A percentile compares a stretch with the other conserved stretches of the same genome.
Conservation (phyloP, 1,139 yeast species). For the Kluyveromyces sp. region DNA sequence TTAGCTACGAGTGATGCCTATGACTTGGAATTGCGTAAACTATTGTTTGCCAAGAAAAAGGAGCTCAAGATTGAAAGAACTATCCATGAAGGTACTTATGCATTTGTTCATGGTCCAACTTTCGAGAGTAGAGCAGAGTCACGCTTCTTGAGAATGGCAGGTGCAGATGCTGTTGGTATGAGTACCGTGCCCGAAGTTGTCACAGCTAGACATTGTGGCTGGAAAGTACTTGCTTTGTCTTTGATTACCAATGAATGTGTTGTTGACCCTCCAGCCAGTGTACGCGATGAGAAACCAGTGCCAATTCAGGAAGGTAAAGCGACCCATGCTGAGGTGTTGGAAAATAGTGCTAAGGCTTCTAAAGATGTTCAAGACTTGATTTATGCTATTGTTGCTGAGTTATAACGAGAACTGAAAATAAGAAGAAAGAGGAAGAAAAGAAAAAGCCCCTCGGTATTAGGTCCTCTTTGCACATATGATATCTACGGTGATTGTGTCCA, state of each 20-base stretch:
- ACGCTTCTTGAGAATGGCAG: conserved; percentile 59
- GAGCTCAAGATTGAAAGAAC: conserved; percentile 47
- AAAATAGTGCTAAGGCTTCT: conserved; percentile 74
- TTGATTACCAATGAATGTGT: conserved; percentile 82
- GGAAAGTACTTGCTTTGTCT: conserved; percentile 76
- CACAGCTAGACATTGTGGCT: conserved; percentile 81
- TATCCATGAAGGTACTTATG: conserved; percentile 81
- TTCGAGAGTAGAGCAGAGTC: conserved; percentile 91
- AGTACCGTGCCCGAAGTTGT: conserved; percentile 95
- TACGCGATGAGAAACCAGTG: conserved; percentile 45
- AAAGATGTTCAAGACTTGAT: conserved; percentile 67
- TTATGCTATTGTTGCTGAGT: conserved; percentile 49
- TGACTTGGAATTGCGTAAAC: conserved; percentile 58
- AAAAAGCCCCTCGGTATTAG: too few relatives aligned
- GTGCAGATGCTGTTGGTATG: conserved; percentile 97
- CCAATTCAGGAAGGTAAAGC: conserved; percentile 74
- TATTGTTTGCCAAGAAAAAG: conserved; percentile 47
- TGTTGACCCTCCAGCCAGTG: conserved; percentile 67
- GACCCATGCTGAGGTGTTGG: conserved; percentile 80
- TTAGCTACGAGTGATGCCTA: conserved; percentile 87
- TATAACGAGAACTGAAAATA: conserved; percentile 12
- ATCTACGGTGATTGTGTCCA: too few relatives aligned
- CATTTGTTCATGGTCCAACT: conserved; percentile 87
- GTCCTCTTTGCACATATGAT: too few relatives aligned
- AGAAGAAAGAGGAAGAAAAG: too few relatives aligned